These are phyloP conservation scores for Xenoacremonium recifei DNA, from an alignment of 2,329 filamentous ascomycete genomes.

Conservation along the genomic window DNA sequence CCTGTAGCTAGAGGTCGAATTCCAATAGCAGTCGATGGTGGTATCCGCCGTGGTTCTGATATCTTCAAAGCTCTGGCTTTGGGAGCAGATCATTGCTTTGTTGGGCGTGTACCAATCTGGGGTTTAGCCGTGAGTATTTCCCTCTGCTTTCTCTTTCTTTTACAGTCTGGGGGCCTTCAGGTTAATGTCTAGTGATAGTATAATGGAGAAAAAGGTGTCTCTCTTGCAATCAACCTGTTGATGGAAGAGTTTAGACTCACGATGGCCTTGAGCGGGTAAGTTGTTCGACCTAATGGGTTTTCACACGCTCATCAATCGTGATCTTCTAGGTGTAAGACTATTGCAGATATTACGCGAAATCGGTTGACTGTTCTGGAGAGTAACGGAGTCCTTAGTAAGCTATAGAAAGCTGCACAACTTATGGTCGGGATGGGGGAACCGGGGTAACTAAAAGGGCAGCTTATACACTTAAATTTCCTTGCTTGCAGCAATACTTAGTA, in stretches of 20 bases:
- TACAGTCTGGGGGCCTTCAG: neutral
- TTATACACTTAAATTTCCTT: too few species aligned
- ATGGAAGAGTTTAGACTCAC: neutral
- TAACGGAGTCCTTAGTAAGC: neutral
- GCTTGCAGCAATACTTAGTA: too few species aligned
- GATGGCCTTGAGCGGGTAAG: neutral
- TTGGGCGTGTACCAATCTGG: constrained; percentile 5
- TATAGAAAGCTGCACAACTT: neutral
- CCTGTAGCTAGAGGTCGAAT: constrained; percentile 15
- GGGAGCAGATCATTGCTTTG: constrained; percentile 18
- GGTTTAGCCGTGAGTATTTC: constrained; percentile 1
- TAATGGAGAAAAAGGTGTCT: neutral
- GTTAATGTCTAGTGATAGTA: neutral
- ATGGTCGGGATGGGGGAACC: too few species aligned
- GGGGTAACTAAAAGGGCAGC: too few species aligned
- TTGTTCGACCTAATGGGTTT: neutral
- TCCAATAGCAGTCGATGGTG: constrained; percentile 30
- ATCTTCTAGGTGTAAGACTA: neutral
- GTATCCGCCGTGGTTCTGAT: constrained; percentile 32
- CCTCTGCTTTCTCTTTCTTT: neutral
- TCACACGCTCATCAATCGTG: neutral
- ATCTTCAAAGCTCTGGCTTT: constrained; percentile 31
- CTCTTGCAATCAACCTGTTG: neutral
- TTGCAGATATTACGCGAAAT: neutral
- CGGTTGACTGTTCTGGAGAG: neutral